Conservation (phyloP, 345 rosid species). For the Bruguiera sexangula region DNA sequence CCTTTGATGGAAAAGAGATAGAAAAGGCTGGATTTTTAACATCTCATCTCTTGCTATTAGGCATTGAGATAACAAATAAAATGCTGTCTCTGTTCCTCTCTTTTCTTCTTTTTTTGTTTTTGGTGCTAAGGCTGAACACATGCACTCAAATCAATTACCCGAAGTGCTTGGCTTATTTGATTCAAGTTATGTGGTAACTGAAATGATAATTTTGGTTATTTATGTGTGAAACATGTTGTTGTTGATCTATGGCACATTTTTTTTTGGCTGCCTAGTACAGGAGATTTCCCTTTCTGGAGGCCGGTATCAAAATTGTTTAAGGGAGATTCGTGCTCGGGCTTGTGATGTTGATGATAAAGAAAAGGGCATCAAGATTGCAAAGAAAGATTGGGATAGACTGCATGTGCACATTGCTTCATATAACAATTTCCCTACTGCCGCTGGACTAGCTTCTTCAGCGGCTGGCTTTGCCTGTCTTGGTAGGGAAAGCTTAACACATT, state of each 20-base stretch:
- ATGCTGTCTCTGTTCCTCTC: too few species aligned
- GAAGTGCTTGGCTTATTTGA: not conserved
- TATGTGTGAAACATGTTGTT: constrained; percentile 2
- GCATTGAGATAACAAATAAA: too few species aligned
- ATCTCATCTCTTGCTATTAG: too few species aligned
- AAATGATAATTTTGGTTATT: not conserved
- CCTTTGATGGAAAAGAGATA: too few species aligned
- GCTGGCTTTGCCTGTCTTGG: constrained; percentile 99
- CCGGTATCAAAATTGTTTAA: constrained; percentile 79
- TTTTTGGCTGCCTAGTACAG: constrained; percentile 51
- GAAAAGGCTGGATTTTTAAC: too few species aligned
- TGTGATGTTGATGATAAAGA: constrained; percentile 76
- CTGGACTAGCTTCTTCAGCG: constrained; percentile 99
- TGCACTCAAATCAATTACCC: too few species aligned
- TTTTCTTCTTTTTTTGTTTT: too few species aligned
- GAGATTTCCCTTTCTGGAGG: constrained; percentile 91
- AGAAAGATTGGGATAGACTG: constrained; percentile 85
- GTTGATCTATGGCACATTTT: constrained; percentile 16
- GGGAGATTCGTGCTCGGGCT: constrained; percentile 80
- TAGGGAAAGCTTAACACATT: constrained; percentile 16
- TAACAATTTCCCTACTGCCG: constrained; percentile 96
- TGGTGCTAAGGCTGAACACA: too few species aligned
- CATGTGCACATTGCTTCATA: constrained; percentile 83
- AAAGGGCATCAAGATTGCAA: constrained; percentile 66
- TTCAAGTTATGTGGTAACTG: not conserved